These are phyloP conservation scores for Colletotrichum gigasporum DNA, from an alignment of 2,329 filamentous ascomycete species.

Conservation along the genomic window DNA sequence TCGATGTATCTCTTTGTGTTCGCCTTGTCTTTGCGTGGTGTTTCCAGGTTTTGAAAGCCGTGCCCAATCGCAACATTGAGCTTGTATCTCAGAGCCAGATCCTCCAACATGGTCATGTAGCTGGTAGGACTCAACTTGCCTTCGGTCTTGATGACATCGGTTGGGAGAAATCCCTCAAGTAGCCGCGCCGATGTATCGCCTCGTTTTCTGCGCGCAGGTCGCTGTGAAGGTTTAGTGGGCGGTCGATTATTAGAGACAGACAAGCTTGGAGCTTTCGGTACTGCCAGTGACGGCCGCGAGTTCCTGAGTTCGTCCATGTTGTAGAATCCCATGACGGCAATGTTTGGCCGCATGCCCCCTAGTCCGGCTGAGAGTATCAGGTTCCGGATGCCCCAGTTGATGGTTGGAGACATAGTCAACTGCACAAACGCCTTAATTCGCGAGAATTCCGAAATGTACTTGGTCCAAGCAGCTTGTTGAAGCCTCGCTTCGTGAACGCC, in stretches of 20 bases:
- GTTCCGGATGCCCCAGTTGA: constrained; percentile 88
- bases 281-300: constrained; percentile 63
- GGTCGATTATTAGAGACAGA: constrained; percentile 43
- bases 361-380: constrained; percentile 83
- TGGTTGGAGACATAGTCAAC: constrained; percentile 81
- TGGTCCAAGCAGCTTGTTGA: constrained; percentile 85
- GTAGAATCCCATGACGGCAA: constrained; percentile 83
- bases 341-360: constrained; percentile 89
- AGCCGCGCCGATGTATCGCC: constrained; percentile 65
- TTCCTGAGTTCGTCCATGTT: constrained; percentile 80
- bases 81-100: constrained; percentile 78
- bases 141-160: constrained; percentile 75
- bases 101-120: constrained; percentile 86
- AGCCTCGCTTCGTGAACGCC: constrained; percentile 83
- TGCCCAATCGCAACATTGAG: constrained; percentile 88
- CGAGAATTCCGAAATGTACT: constrained; percentile 83
- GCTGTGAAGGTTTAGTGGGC: constrained; percentile 42
- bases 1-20: constrained; percentile 83
- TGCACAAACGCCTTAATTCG: constrained; percentile 92
- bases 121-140: constrained; percentile 74
- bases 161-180: constrained; percentile 69
- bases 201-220: constrained; percentile 48
- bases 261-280: constrained; percentile 59
- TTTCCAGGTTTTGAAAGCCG: constrained; percentile 80
- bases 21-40: constrained; percentile 67